Evolutionary conservation across 371 early-diverging fungal genomes (phyloP).

Genomic region (Capillidium rhysosporum): DNA sequence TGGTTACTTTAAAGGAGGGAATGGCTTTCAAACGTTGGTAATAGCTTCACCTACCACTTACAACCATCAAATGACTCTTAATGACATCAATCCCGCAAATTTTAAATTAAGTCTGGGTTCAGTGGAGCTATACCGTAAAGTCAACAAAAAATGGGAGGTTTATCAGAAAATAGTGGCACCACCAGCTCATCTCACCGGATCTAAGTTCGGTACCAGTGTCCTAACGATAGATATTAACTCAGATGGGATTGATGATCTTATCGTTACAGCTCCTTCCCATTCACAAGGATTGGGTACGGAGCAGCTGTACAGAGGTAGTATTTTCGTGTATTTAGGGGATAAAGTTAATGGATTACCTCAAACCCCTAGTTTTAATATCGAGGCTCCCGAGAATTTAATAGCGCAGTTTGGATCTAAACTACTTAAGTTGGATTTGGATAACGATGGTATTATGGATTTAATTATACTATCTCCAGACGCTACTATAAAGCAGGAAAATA

Average conservation of each 20-base stretch:
- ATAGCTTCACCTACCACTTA: not conserved
- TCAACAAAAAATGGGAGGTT: too few relatives aligned
- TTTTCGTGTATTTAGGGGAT: slow-evolving; percentile 54
- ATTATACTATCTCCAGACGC: too few relatives aligned
- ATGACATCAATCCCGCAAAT: not conserved
- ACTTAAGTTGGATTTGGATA: too few relatives aligned
- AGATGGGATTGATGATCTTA: slow-evolving; percentile 76
- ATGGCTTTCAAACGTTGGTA: not conserved
- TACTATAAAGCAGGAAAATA: too few relatives aligned
- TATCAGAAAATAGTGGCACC: not conserved
- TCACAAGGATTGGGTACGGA: slow-evolving; percentile 9
- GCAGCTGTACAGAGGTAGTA: slow-evolving; percentile 19
- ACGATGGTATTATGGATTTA: too few relatives aligned
- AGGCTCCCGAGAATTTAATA: too few relatives aligned
- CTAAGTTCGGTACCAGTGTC: slow-evolving; percentile 58
- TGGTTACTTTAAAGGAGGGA: slow-evolving; percentile 13
- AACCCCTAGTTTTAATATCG: not conserved
- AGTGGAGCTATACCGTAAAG: not conserved
- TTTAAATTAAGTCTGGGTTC: not conserved
- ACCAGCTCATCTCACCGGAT: slow-evolving; percentile 6
- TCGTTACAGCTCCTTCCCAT: slow-evolving; percentile 45
- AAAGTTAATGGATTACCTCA: slow-evolving; percentile 16
- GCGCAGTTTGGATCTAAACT: too few relatives aligned
- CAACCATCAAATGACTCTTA: not conserved
- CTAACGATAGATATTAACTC: slow-evolving; percentile 55